Conservation (phyloP, 2,329 filamentous ascomycete species). For the Talaromyces piceae region DNA sequence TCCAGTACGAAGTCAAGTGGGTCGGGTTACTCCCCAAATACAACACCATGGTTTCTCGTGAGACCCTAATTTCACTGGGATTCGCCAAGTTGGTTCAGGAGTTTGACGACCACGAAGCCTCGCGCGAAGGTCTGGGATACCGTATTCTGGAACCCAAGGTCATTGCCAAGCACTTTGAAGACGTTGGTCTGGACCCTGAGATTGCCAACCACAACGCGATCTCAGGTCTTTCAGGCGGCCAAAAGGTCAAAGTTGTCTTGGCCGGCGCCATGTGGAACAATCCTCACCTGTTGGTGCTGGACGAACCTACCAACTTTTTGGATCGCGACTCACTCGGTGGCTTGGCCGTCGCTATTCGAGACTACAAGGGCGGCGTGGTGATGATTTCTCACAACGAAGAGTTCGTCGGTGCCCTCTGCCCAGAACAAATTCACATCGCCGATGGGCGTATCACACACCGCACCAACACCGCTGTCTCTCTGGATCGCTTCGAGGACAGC, state of each 20-base stretch:
- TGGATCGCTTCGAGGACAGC: conserved; percentile 82
- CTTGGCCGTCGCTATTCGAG: conserved; percentile 92
- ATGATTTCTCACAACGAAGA: conserved; percentile 99
- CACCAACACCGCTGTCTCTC: conserved; percentile 63
- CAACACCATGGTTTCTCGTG: conserved; percentile 87
- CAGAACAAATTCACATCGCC: conserved; percentile 91
- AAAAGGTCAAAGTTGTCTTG: conserved; percentile 98
- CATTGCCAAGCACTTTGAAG: conserved; percentile 97
- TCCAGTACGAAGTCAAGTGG: conserved; percentile 99
- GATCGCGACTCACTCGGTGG: conserved; percentile 95
- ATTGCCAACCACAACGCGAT: conserved; percentile 99
- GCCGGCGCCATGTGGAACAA: conserved; percentile 98
- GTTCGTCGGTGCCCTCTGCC: conserved; percentile 91
- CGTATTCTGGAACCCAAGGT: conserved; percentile 85
- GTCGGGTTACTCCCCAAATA: conserved; percentile 76
- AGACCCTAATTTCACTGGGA: conserved; percentile 77
- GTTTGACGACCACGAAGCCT: conserved; percentile 97
- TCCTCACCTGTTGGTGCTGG: conserved; percentile 90
- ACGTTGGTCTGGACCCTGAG: conserved; percentile 90
- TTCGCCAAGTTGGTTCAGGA: conserved; percentile 94
- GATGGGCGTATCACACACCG: conserved; percentile 82
- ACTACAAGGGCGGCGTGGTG: conserved; percentile 96
- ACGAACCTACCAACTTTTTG: conserved; percentile 99
- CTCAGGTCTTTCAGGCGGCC: conserved; percentile 86
- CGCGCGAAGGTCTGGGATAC: conserved; percentile 96